phyloP scores from a whole-genome alignment of 2,329 filamentous ascomycete species.

The Xylaria sp. region DNA sequence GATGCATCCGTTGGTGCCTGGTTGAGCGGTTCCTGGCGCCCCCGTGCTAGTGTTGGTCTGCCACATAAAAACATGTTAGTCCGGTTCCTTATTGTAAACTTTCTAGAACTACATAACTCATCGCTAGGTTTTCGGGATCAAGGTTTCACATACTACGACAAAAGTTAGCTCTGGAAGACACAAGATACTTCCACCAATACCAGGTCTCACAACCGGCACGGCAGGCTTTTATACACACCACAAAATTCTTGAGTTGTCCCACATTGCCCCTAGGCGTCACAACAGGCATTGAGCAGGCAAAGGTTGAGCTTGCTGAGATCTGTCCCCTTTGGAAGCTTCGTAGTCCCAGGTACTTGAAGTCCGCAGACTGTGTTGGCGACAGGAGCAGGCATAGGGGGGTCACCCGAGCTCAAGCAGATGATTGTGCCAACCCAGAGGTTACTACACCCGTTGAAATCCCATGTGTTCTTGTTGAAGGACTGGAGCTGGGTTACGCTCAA shows the following conservation, averaged over 20 bases:
- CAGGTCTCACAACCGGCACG: no score
- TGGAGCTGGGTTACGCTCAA: background rate
- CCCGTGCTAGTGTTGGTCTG: constrained; percentile 32
- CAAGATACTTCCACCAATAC: no score
- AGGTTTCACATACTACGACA: no score
- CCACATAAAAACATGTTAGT: no score
- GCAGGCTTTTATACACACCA: no score
- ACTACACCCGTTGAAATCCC: background rate
- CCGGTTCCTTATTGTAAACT: no score
- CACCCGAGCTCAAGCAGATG: constrained; percentile 50
- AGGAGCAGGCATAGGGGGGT: constrained; percentile 48
- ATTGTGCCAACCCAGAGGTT: constrained; percentile 36
- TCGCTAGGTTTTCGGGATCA: no score
- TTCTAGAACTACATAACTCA: no score
- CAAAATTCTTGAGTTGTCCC: constrained; percentile 41
- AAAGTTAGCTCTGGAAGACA: no score
- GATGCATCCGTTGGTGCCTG: constrained; percentile 38
- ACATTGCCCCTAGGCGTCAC: constrained; percentile 43
- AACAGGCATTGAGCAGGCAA: constrained; percentile 52
- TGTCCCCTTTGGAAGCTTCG: constrained; percentile 40
- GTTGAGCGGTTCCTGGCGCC: constrained; percentile 35
- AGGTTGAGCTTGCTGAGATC: constrained; percentile 49
- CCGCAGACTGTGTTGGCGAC: constrained; percentile 51
- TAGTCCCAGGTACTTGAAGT: constrained; percentile 49
- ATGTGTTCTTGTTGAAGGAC: background rate